Percentiles rank a stretch among this genome's conserved stretches.
Evolutionary conservation across 140 eudicot genomes (phyloP).

Genomic region (Stevia rebaudiana): DNA sequence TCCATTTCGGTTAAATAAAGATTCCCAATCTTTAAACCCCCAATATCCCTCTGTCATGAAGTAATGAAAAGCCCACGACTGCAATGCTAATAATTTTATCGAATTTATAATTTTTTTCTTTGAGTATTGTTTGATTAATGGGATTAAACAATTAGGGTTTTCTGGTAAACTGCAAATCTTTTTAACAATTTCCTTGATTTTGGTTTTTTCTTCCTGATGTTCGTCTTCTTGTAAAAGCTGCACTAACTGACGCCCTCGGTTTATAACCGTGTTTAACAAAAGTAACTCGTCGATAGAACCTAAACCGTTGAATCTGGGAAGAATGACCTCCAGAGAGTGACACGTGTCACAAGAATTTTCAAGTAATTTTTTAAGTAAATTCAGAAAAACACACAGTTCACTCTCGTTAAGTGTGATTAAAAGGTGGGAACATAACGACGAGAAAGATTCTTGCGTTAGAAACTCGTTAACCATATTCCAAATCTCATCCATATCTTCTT

Average conservation of each 20-base stretch:
- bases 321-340: slow-evolving; percentile 57
- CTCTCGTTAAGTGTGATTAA: slow-evolving; percentile 64
- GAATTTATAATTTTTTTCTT: slow-evolving; percentile 32
- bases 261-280: slow-evolving; percentile 61
- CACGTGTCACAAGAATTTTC: slow-evolving; percentile 23
- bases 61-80: slow-evolving; percentile 69
- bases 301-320: slow-evolving; percentile 37
- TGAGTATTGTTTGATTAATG: slow-evolving; percentile 32
- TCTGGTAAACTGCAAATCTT: slow-evolving; percentile 39
- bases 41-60: slow-evolving; percentile 49
- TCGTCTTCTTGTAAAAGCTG: slow-evolving; percentile 66
- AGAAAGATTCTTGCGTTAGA: slow-evolving; percentile 67
- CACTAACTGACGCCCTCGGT: slow-evolving; percentile 67
- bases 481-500: slow-evolving; percentile 60
- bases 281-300: slow-evolving; percentile 60
- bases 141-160: slow-evolving; percentile 33
- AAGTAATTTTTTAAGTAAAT: slow-evolving; percentile 38
- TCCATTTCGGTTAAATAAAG: slow-evolving; percentile 49
- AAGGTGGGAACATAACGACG: slow-evolving; percentile 69
- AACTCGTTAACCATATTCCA: slow-evolving; percentile 64
- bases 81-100: slow-evolving; percentile 58
- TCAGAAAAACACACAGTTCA: slow-evolving; percentile 44
- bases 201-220: slow-evolving; percentile 40
- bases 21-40: slow-evolving; percentile 59
- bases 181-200: slow-evolving; percentile 40